Evolutionary conservation across 441 rosid species (phyloP).

Genomic region (Erysimum pusillum): DNA sequence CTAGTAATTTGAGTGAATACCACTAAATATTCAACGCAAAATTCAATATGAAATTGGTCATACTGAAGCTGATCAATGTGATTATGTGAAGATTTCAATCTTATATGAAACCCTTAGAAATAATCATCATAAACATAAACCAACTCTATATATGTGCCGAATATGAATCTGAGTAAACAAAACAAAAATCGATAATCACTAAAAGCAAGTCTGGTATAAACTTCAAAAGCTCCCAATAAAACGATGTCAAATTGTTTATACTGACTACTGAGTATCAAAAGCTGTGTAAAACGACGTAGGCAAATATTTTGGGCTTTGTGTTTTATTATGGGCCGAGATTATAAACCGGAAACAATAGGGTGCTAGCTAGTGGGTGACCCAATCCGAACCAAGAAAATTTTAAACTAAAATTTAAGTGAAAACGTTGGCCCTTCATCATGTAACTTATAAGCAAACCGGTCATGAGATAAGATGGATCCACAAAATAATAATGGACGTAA

Average conservation of each 20-base stretch:
- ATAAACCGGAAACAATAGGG: neutral
- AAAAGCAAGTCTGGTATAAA: too few species aligned
- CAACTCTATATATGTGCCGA: neutral
- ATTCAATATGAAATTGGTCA: neutral
- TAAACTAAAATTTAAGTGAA: neutral
- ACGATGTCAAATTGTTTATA: neutral
- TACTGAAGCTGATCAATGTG: neutral
- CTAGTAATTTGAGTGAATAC: neutral
- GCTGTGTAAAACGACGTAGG: neutral
- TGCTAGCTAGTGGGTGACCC: too few species aligned
- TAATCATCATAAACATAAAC: neutral
- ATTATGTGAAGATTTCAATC: neutral
- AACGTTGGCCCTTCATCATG: neutral
- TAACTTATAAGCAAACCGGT: too few species aligned
- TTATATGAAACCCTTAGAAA: too few species aligned
- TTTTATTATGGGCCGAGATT: slow-evolving; percentile 5
- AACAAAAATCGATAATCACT: too few species aligned
- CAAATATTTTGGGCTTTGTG: slow-evolving; percentile 6
- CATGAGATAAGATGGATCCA: too few species aligned
- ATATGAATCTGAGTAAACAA: neutral
- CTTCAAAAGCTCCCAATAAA: neutral
- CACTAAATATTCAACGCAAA: neutral
- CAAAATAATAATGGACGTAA: too few species aligned
- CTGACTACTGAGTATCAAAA: too few species aligned
- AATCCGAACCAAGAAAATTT: too few species aligned